A percentile compares a stretch with the other conserved stretches of the same genome.
phyloP scores from a whole-genome alignment of 2,329 filamentous ascomycete genomes.

The Ceratocystis albifundus region DNA sequence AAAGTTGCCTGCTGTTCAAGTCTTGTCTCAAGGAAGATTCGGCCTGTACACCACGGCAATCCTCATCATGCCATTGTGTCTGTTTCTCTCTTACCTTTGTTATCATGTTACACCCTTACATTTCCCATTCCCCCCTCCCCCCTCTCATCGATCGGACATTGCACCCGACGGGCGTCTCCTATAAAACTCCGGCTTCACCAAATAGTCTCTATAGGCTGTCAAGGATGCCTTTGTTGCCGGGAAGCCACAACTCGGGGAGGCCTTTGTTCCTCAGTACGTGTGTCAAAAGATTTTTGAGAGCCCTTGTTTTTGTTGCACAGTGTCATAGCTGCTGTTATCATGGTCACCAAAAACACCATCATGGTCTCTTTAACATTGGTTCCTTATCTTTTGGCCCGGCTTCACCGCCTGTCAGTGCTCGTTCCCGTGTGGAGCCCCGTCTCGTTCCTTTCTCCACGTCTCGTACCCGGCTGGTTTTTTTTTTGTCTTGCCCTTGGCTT shows the following conservation, averaged over 20 bases:
- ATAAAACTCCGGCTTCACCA: neutral
- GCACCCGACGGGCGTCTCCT: neutral
- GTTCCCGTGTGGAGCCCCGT: constrained; percentile 11
- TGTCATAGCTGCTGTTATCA: neutral
- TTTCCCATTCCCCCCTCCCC: neutral
- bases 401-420: constrained; percentile 11
- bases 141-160: neutral
- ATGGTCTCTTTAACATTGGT: neutral
- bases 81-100: neutral
- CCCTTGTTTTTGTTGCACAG: constrained; percentile 5
- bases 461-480: constrained; percentile 6
- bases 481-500: neutral
- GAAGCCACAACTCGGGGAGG: neutral
- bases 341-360: neutral
- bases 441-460: constrained; percentile 1
- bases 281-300: neutral
- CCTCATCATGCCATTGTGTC: neutral
- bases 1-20: neutral
- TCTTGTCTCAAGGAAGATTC: constrained; percentile 8
- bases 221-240: neutral
- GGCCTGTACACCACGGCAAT: neutral
- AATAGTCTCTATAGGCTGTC: neutral
- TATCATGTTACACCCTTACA: constrained; percentile 6
- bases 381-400: constrained; percentile 9
- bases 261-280: neutral